These are phyloP conservation scores for Penicillium canescens DNA, from an alignment of 495 filamentous ascomycete species.

Conservation along the genomic window DNA sequence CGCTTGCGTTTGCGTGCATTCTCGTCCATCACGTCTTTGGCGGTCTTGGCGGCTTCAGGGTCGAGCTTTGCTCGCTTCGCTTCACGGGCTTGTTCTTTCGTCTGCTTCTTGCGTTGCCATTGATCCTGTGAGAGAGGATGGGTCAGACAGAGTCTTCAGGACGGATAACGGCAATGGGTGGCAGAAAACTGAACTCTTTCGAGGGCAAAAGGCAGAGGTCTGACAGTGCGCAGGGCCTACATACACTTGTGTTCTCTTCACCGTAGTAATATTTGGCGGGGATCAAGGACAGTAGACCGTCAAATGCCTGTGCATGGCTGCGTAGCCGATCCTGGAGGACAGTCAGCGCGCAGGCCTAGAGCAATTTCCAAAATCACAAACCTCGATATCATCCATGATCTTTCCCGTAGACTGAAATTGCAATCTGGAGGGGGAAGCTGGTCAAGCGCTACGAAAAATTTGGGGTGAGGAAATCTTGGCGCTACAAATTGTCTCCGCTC, in stretches of 20 bases:
- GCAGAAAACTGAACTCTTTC: conserved; percentile 5
- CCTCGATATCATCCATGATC: conserved; percentile 50
- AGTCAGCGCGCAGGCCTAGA: conserved; percentile 14
- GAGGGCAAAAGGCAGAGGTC: conserved; percentile 1
- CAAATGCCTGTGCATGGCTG: conserved; percentile 83
- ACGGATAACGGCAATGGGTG: conserved; percentile 2
- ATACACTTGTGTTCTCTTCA: conserved; percentile 73
- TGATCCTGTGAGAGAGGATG: conserved; percentile 60
- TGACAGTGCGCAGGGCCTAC: conserved; percentile 35
- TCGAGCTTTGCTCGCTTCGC: conserved; percentile 83
- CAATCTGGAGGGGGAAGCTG: conserved; percentile 12
- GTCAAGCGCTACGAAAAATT: conserved; percentile 36
- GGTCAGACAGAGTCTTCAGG: conserved; percentile 35
- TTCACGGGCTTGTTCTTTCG: conserved; percentile 75
- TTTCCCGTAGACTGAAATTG: conserved; percentile 14
- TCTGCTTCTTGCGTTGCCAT: conserved; percentile 86
- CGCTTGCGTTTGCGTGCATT: conserved; percentile 71
- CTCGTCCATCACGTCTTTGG: conserved; percentile 84
- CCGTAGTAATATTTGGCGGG: conserved; percentile 92
- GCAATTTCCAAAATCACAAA: conserved; percentile 26
- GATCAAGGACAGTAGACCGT: conserved; percentile 88
- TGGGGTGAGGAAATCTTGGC: conserved; percentile 45
- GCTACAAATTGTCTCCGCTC: conserved; percentile 32
- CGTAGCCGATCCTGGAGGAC: conserved; percentile 69
- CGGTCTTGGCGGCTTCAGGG: conserved; percentile 75